Base-by-base conservation (phyloP, 2,329 filamentous ascomycete genomes). In the Blastomyces gilchristii region DNA sequence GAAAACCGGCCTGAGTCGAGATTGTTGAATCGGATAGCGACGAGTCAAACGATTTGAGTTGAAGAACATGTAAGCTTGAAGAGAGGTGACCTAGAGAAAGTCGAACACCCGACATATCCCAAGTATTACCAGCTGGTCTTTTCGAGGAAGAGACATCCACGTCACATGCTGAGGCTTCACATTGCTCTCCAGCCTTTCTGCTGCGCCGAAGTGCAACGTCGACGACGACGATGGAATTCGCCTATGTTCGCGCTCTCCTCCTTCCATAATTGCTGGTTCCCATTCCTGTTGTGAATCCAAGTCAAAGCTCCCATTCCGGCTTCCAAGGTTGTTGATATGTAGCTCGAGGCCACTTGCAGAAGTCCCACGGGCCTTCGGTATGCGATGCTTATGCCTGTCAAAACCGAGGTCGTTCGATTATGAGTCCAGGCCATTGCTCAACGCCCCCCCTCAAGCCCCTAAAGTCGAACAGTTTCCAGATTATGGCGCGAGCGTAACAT, bases 51-150 rank as follows among this genome's bases (percentile, higher is more conserved):
- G 87, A 92, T 70, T 86, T 86, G 45, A 95, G 82, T 73, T 92
- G 89, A 92, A 94, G 76, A 89, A 94, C 81, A 93, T 87, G 75
- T 93, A 93, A 0, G 87, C 83, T 65, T 76, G 75, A 62, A 76
- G 63, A 18, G 74, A 75, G 62, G 74, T 73, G 43, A 76, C 71
- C 65, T 77, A 74, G 16, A 77, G 65, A 63, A 77, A 76, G 61
- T 77, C 75, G 60, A 76, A 75, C 52, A 77, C 75, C 1, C 74
- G 74, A 64, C 75, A 76, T 3, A 76, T 70, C 31, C 73, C 74
- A 12, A 77, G 67, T 28, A 76, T 63, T 1, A 66, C 69, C 56
- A 76, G 69, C 70, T 77, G 75, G 34, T 71, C 69, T 67, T 77
- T 77, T 39, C 67, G 69, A 41, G 75, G 75, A 22, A 77, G 69